Conservation (phyloP, 768 basidiomycete genomes). For the Clathrus columnatus region DNA sequence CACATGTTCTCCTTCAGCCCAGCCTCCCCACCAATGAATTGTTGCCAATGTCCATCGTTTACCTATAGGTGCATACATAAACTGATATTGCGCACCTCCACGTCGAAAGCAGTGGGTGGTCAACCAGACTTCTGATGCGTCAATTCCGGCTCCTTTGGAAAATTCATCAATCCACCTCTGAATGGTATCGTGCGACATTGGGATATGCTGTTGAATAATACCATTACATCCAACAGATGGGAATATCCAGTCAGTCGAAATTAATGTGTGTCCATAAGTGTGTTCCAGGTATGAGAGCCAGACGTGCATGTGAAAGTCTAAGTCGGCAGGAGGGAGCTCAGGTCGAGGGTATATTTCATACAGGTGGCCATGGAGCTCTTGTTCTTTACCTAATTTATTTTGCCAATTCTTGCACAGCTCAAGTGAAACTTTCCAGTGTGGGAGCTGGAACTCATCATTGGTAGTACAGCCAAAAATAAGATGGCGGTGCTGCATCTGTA, state of each 20-base stretch:
- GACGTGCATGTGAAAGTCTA: conserved; percentile 8
- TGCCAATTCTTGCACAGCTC: conserved; percentile 21
- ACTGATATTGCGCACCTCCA: conserved; percentile 31
- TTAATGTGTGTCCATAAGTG: conserved; percentile 16
- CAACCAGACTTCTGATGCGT: conserved; percentile 3
- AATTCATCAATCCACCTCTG: conserved; percentile 24
- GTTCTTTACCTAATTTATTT: conserved; percentile 18
- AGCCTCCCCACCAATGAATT: conserved; percentile 36
- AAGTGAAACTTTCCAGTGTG: conserved; percentile 18
- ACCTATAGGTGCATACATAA: conserved; percentile 29
- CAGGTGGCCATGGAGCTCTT: conserved; percentile 18
- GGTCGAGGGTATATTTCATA: conserved; percentile 29
- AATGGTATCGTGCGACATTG: conserved; percentile 22
- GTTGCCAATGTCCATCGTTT: conserved; percentile 28
- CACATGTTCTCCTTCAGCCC: conserved; percentile 31
- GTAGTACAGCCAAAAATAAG: background rate
- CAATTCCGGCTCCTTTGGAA: conserved; percentile 14
- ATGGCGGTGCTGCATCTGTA: background rate
- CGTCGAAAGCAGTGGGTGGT: conserved; percentile 28
- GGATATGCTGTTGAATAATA: conserved; percentile 16
- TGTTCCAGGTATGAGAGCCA: background rate
- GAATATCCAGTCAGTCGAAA: conserved; percentile 25
- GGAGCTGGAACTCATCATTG: background rate
- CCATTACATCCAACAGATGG: conserved; percentile 22
- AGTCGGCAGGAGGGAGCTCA: conserved; percentile 23